These are phyloP conservation scores for Entomortierella beljakovae DNA, from an alignment of 192 early-diverging fungal genomes.

Conservation along the genomic window DNA sequence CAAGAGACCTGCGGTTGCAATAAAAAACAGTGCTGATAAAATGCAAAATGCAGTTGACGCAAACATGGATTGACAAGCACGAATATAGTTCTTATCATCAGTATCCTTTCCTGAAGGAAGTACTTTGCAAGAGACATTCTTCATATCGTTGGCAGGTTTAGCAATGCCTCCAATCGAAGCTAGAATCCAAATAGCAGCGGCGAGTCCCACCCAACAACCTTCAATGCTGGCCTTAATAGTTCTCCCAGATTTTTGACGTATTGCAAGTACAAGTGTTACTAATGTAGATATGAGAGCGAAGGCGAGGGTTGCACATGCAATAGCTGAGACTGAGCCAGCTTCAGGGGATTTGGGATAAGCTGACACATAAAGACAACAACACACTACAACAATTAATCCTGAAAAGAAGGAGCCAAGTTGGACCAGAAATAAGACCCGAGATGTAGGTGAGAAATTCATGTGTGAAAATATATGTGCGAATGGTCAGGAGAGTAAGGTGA, in stretches of 20 bases:
- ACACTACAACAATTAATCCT: slow-evolving; percentile 41
- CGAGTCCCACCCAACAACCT: slow-evolving; percentile 46
- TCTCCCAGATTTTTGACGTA: slow-evolving; percentile 45
- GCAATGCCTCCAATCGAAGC: slow-evolving; percentile 45
- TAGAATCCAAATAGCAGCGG: slow-evolving; percentile 34
- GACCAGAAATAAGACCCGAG: slow-evolving; percentile 46
- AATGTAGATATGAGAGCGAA: slow-evolving; percentile 38
- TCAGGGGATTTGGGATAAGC: slow-evolving; percentile 50
- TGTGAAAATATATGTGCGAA: not conserved
- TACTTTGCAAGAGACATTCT: slow-evolving; percentile 27
- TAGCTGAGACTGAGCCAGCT: slow-evolving; percentile 24
- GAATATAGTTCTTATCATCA: slow-evolving; percentile 42
- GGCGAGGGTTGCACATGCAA: slow-evolving; percentile 34
- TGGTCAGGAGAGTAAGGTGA: not conserved
- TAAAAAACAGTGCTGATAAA: slow-evolving; percentile 31
- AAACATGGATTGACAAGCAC: slow-evolving; percentile 50
- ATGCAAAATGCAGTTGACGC: slow-evolving; percentile 52
- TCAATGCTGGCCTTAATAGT: slow-evolving; percentile 36
- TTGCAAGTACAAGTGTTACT: slow-evolving; percentile 19
- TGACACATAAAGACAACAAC: slow-evolving; percentile 45
- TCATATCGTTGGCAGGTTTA: slow-evolving; percentile 47
- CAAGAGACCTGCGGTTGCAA: slow-evolving; percentile 32
- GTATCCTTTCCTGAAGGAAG: slow-evolving; percentile 40
- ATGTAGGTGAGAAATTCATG: slow-evolving; percentile 50
- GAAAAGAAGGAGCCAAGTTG: slow-evolving; percentile 42